These are phyloP conservation scores for Parmelia sp. DNA, from an alignment of 495 filamentous ascomycete species.

Conservation along the genomic window DNA sequence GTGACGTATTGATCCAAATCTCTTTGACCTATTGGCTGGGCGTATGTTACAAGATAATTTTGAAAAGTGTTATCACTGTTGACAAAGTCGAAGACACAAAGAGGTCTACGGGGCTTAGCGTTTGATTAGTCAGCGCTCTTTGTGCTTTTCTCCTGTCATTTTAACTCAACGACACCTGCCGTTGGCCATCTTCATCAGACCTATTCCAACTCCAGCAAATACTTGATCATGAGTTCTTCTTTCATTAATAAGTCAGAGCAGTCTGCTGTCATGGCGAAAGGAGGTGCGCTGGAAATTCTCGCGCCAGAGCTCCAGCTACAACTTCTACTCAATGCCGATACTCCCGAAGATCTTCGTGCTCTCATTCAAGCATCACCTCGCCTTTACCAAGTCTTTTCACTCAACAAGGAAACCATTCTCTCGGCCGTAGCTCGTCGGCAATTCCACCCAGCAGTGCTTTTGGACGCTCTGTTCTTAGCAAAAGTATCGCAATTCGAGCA, in stretches of 20 bases:
- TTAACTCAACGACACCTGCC: background rate
- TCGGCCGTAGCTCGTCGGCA: background rate
- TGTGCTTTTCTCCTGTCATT: background rate
- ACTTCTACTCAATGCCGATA: background rate
- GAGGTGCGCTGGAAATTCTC: background rate
- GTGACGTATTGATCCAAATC: too few species aligned
- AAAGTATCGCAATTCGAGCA: background rate
- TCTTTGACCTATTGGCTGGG: too few species aligned
- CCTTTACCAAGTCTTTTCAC: constrained; percentile 10
- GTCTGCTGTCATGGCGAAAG: background rate
- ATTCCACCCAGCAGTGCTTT: background rate
- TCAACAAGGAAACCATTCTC: background rate
- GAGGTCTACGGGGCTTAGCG: background rate
- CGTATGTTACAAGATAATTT: too few species aligned
- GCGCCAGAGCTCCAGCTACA: constrained; percentile 12
- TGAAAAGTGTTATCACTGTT: background rate
- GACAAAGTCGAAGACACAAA: background rate
- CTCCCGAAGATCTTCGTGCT: background rate
- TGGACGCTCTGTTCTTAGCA: background rate
- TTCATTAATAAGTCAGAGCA: background rate
- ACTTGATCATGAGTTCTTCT: too few species aligned
- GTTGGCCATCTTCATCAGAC: background rate
- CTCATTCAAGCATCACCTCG: constrained; percentile 12
- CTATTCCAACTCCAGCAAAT: background rate
- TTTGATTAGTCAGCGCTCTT: background rate